Conservation (phyloP, 1,284 basidiomycete genomes). For the Apiotrichum gracile region DNA sequence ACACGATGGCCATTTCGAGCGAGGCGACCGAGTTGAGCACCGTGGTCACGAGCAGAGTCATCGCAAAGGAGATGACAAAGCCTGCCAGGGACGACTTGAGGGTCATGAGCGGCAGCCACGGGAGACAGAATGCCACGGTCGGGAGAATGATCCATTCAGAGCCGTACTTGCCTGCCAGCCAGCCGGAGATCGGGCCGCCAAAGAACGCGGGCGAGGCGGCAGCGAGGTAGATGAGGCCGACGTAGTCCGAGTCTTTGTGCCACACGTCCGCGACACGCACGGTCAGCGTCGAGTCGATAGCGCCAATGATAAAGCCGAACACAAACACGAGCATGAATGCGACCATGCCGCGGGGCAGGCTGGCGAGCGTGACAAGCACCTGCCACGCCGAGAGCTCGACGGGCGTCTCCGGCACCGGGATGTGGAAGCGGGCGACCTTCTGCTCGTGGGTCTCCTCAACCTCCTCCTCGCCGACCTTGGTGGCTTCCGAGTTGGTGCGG, state of each 20-base stretch:
- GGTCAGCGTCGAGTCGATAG: conserved; percentile 51
- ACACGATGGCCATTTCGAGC: conserved; percentile 15
- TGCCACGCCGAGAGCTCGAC: conserved; percentile 36
- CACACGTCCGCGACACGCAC: conserved; percentile 60
- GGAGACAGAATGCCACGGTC: conserved; percentile 55
- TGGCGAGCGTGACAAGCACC: conserved; percentile 52
- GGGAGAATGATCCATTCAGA: conserved; percentile 55
- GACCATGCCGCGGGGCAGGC: conserved; percentile 56
- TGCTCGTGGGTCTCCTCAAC: neutral
- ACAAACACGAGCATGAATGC: conserved; percentile 55
- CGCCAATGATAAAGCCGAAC: conserved; percentile 52
- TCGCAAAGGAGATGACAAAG: conserved; percentile 58
- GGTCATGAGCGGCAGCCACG: conserved; percentile 61
- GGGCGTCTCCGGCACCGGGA: conserved; percentile 9
- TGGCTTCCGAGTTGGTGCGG: neutral
- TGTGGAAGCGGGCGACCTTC: neutral
- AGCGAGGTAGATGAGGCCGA: conserved; percentile 66
- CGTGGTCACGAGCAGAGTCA: conserved; percentile 44
- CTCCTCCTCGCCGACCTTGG: neutral
- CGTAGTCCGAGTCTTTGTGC: conserved; percentile 56
- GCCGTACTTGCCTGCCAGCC: conserved; percentile 58
- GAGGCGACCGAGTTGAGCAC: conserved; percentile 14
- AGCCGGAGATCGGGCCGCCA: conserved; percentile 62
- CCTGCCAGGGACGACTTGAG: conserved; percentile 54
- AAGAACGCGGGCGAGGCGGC: conserved; percentile 58